Conservation (phyloP, 345 rosid genomes). For the Corchorus capsularis region DNA sequence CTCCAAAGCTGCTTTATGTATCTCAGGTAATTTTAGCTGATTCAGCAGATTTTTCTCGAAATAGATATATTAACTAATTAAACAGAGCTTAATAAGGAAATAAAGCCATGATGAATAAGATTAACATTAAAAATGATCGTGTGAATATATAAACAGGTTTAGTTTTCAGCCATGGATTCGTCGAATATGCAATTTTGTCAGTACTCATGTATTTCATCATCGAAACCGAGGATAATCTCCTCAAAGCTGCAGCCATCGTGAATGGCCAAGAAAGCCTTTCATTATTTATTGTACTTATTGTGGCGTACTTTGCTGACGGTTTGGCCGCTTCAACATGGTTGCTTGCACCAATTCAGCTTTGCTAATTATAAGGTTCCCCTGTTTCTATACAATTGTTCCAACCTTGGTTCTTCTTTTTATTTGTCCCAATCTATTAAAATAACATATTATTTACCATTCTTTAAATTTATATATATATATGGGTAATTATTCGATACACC, state of each 20-base stretch:
- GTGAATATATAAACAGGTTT: not conserved
- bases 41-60: too few species aligned
- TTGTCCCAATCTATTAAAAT: too few species aligned
- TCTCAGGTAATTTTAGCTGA: not conserved
- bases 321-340: not conserved
- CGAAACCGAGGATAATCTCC: not conserved
- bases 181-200: not conserved
- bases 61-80: too few species aligned
- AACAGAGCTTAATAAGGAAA: too few species aligned
- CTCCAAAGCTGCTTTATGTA: not conserved
- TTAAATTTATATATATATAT: too few species aligned
- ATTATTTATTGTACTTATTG: not conserved
- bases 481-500: too few species aligned
- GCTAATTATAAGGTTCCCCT: too few species aligned
- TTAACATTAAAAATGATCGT: too few species aligned
- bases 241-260: not conserved
- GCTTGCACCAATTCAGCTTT: not conserved
- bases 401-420: too few species aligned
- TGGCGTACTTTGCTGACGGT: not conserved
- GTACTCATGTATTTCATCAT: not conserved
- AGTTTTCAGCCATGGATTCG: slow-evolving; percentile 1
- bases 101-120: too few species aligned
- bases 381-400: too few species aligned
- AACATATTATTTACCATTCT: too few species aligned
- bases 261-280: not conserved